Evolutionary conservation across 2,329 filamentous ascomycete species (phyloP), one percentile per base, ranked within the genome.

Genomic region (Apiospora arundinis): DNA sequence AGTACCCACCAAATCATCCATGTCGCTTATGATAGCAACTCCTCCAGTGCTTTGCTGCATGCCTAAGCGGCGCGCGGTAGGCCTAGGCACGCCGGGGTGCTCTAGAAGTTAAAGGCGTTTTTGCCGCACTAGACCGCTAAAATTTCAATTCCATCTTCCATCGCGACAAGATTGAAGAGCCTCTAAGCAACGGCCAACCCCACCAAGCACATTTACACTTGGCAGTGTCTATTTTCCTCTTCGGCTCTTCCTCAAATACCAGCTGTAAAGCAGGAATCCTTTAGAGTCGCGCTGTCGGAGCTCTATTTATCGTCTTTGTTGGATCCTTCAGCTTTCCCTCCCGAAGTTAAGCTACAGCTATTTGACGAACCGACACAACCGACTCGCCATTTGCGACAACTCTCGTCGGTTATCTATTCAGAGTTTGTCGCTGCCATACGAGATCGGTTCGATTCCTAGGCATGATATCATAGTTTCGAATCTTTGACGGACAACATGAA

Each of bases 401-500:
- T 18, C n/a, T 40, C 28, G 9, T 40, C 16, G 32, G n/a, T 40
- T 40, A 40, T 40, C n/a, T 4, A 32, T 63, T n/a, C 52, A n/a
- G 37, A 28, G 37, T 21, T 63, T 37, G 52, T 63, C 28, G 28
- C 52, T 11, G 16, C n/a, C 40, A 28, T 63, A 63, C 56, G 8
- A 63, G 9, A 8, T 32, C 56, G 32, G n/a, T 4, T 63, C 32
- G 56, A 18, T 23, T 9, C 18, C 8, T 37, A 18, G 56, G 56
- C 56, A 40, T 63, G 32, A 21, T 63, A 18, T n/a, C 28, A 12
- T 63, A 63, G 56, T 40, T 14, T n/a, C 18, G 21, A 40, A n/a
- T 21, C 56, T 8, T 3, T 32, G 32, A 40, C 18, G 40, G 28
- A 63, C 65, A 67, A 25, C 72, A 95, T 95, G 93, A 94, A 95